These are phyloP conservation scores for Persicaria tinctoria DNA, from an alignment of 148 eudicot genomes.

Conservation along the genomic window DNA sequence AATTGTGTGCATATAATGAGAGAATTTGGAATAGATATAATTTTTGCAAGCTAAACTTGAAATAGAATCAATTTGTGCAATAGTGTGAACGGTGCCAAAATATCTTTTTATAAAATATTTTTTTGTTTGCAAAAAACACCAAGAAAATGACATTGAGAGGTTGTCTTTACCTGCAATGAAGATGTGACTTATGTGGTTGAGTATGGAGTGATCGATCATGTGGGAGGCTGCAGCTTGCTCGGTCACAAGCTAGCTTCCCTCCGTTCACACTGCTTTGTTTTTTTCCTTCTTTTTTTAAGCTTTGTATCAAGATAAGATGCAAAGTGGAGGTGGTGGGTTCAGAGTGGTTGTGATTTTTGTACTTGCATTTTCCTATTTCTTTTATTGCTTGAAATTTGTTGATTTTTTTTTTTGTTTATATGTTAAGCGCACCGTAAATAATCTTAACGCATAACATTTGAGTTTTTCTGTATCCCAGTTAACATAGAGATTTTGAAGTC, in stretches of 20 bases:
- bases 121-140: too few species aligned
- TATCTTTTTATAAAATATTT: too few species aligned
- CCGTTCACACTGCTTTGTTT: not conserved
- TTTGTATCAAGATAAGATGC: not conserved
- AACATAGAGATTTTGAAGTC: too few species aligned
- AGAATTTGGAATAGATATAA: not conserved
- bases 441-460: too few species aligned
- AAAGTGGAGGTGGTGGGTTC: not conserved
- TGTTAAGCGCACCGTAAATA: too few species aligned
- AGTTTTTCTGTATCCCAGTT: too few species aligned
- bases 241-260: conserved; percentile 10
- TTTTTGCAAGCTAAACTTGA: too few species aligned
- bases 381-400: not conserved
- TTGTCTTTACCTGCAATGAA: not conserved
- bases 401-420: too few species aligned
- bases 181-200: not conserved
- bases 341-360: not conserved
- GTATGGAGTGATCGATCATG: not conserved
- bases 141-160: not conserved
- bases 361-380: not conserved
- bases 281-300: not conserved
- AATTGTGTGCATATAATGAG: too few species aligned
- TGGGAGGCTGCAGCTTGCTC: not conserved
- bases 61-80: too few species aligned
- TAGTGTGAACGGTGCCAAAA: too few species aligned